Evolutionary conservation across 1,284 basidiomycete species (phyloP), one percentile per base, ranked within the genome.

Genomic region (Volvariella surrecta): DNA sequence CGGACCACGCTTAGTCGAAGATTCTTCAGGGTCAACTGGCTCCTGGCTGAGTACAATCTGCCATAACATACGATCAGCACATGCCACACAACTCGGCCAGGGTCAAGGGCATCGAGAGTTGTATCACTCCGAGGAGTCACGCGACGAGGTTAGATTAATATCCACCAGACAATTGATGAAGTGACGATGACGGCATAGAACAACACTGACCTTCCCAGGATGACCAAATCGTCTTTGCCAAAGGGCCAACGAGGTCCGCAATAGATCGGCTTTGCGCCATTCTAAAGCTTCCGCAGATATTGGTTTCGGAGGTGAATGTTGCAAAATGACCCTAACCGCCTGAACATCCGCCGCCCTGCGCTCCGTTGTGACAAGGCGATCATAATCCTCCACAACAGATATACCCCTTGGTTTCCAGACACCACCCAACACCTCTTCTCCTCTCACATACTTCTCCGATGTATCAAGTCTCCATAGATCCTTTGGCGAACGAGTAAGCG

Each of bases 381-480:
- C 73, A 57, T 90, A 89, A 56, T 97, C 95, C 47, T 91, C 79
- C 16, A 99, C 83, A 7, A 93, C 77, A 1, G 82, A 83, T 8
- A 97, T 74, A 4, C 92, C 89, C 20, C 94, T 74, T 32, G 94
- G 82, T 52, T 82, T 85, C 94, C 95, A 98, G 6, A 35, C 18
- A 6, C 68, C 58, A 2, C 76, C 80, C 19, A 98, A 70, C 2
- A 74, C 64, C 55, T 97, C 92, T 58, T 98, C 92, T 2, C 94
- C 93, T 18, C 83, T 74, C 0, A 99, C 91, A 58, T 94, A 95
- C 60, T 91, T 94, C 59, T 89, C 85, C 13, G 87, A 82, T 1
- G 95, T 98, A 64, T 98, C 92, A 42, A 98, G 70, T 40, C 93
- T 72, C 94, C 95, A 98, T 9, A 98, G 71, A 48, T 98, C 94